A percentile compares a stretch with the other conserved stretches of the same genome.
These are phyloP conservation scores for Aspergillus quadrilineatus DNA, from an alignment of 2,329 filamentous ascomycete genomes.

Conservation along the genomic window DNA sequence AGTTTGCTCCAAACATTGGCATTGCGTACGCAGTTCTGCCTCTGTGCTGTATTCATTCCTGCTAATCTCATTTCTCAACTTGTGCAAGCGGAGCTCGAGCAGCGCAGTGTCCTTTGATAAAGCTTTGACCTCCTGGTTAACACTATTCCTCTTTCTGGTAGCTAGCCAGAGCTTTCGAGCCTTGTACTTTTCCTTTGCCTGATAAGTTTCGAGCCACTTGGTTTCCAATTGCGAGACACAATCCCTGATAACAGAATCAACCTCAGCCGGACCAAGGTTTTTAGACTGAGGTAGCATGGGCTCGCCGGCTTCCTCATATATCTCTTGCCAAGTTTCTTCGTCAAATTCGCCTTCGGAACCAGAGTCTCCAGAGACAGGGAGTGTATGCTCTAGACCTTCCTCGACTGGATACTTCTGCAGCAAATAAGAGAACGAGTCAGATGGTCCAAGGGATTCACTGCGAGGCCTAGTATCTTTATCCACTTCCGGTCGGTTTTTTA, in stretches of 20 bases:
- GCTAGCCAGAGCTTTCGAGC: conserved; percentile 63
- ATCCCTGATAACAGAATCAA: conserved; percentile 55
- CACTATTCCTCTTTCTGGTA: conserved; percentile 47
- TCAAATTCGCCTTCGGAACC: conserved; percentile 55
- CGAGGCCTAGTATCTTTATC: background rate
- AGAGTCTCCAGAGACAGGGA: conserved; percentile 59
- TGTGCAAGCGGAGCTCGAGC: conserved; percentile 56
- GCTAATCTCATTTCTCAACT: conserved; percentile 55
- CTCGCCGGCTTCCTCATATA: conserved; percentile 52
- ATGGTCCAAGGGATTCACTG: background rate
- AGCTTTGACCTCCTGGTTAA: conserved; percentile 44
- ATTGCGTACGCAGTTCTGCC: conserved; percentile 56
- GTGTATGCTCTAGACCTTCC: conserved; percentile 43
- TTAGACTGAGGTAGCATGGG: conserved; percentile 24
- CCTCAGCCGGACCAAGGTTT: conserved; percentile 46
- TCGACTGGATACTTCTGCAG: conserved; percentile 46
- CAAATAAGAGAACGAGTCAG: conserved; percentile 33
- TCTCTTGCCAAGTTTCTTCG: conserved; percentile 60
- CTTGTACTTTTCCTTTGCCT: conserved; percentile 55
- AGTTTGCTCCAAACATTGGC: conserved; percentile 61
- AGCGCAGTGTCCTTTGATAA: conserved; percentile 46
- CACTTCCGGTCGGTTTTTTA: conserved; percentile 11
- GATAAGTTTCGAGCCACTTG: conserved; percentile 60
- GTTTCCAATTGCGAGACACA: conserved; percentile 52
- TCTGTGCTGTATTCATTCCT: conserved; percentile 52